Evolutionary conservation across 345 rosid genomes (phyloP).

Genomic region (Cardamine chenopodiifolia): DNA sequence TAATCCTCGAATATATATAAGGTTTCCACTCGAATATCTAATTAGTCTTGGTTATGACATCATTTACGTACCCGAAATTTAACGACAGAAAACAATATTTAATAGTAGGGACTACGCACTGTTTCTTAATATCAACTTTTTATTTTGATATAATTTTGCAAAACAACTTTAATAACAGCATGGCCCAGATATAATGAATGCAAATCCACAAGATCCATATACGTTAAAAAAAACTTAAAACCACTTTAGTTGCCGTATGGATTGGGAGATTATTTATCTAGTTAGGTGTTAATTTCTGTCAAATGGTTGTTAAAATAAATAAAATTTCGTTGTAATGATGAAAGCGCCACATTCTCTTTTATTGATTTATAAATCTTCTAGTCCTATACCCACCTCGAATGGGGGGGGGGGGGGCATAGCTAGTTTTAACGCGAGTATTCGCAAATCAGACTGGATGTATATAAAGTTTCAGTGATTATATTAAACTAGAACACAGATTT

Average conservation of each 20-base stretch:
- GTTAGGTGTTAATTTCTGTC: neutral
- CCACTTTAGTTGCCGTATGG: slow-evolving; percentile 1
- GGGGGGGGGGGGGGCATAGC: too few relatives aligned
- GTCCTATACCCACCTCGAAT: neutral
- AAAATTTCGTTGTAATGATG: neutral
- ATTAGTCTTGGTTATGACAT: neutral
- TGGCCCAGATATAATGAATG: slow-evolving; percentile 19
- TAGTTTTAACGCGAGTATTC: neutral
- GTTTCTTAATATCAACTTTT: slow-evolving; percentile 4
- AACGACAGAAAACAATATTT: neutral
- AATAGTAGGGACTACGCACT: slow-evolving; percentile 14
- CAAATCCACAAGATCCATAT: neutral
- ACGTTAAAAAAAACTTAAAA: neutral
- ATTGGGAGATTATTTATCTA: slow-evolving; percentile 7
- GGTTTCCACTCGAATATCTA: too few relatives aligned
- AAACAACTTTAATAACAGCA: slow-evolving; percentile 20
- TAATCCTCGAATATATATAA: too few relatives aligned
- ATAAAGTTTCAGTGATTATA: neutral
- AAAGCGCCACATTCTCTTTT: neutral
- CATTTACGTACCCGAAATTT: neutral
- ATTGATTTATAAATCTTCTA: neutral
- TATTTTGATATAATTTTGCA: neutral
- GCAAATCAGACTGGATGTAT: neutral
- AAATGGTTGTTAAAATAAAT: neutral
- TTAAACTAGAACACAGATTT: neutral